Base-by-base conservation (phyloP, 148 eudicot species). In the Talinum fruticosum region DNA sequence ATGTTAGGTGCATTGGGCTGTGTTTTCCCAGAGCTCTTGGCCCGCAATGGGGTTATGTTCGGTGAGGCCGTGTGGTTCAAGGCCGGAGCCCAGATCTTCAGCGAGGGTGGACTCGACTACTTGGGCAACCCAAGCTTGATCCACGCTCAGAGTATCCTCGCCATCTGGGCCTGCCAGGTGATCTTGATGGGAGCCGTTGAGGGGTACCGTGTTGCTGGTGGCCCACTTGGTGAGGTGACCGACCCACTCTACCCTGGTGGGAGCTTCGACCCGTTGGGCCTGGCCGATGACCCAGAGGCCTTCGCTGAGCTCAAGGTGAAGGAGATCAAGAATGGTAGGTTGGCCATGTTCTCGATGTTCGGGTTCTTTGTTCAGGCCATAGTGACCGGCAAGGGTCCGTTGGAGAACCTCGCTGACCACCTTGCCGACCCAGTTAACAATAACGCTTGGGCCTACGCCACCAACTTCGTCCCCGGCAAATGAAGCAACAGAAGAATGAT, bases 1-100 rank as follows among this genome's bases (percentile, higher is more conserved):
- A 85, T 85, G 87, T 82, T 85, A 12, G 85, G 87, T 15, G 87
- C 85, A 12, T 38, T 85, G 19, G 87, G 87, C 41, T 82, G 87
- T 33, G 83, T 85, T 35, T 85, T 85, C 83, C 87, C 85, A 26
- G 85, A 85, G 53, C 34, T 81, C 72, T 81, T 80, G 23, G 41
- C 86, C 30, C 79, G 75, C 54, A 84, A 84, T 28, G 86, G 86
- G 19, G 81, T 84, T 37, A 77, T 73, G 41, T 84, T 84, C 69
- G 84, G 86, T 19, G 84, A 84, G 77, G 86, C 86, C 3, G 86
- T 84, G 28, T 84, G 86, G 86, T 80, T 84, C 77, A 84, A 84
- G 74, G 84, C 84, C 4, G 86, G 86, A 28, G 33, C 86, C 13
- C 86, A 84, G n/a, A 80, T 84, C 72, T 81, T 84, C 73, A 78